Evolutionary conservation across 129 eudicot genomes (phyloP), one percentile per base, ranked within the genome.

Genomic region (Pulicaria dysenterica): DNA sequence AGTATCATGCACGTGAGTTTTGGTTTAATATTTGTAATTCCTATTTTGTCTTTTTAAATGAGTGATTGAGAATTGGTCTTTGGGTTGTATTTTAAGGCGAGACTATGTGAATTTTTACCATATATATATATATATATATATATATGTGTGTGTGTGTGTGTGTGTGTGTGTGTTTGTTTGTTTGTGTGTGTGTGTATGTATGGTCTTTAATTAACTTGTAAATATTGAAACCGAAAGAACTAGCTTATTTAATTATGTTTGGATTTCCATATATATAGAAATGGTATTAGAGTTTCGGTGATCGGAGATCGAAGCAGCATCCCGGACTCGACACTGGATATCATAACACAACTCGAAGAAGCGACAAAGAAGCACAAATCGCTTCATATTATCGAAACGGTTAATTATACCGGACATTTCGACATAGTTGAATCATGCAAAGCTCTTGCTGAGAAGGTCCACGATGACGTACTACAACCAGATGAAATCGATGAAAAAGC

Each of bases 401-500:
- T 67, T 13, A 15, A 67, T 50, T 67, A 67, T 24, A 48, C 24
- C 3, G 73, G 73, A 67, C 46, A 54, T n/a, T 67, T 50, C 8
- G 73, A 67, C 46, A 36, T 67, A 15, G 13, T 67, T 7, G 60
- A 49, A 49, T 54, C 73, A n/a, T 67, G 73, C 47, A 49, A 13
- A 9, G 60, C 59, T n/a, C 73, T 67, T 34, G 73, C 73, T n/a
- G 36, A 67, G 37, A 67, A 67, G 60, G 59, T 67, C 0, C n/a
- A 36, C 0, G 36, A 67, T 49, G 73, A 47, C 2, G 0, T 49
- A 37, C 16, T 50, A 12, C 36, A 67, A 13, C 73, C 73, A 1
- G 34, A n/a, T 34, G 36, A 49, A 67, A 67, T 67, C 12, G 60
- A 49, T 13, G 73, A 67, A 14, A 49, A 37, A 3, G 10, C 15